phyloP scores from a whole-genome alignment of 257 asterid species.

The Solanum etuberosum region DNA sequence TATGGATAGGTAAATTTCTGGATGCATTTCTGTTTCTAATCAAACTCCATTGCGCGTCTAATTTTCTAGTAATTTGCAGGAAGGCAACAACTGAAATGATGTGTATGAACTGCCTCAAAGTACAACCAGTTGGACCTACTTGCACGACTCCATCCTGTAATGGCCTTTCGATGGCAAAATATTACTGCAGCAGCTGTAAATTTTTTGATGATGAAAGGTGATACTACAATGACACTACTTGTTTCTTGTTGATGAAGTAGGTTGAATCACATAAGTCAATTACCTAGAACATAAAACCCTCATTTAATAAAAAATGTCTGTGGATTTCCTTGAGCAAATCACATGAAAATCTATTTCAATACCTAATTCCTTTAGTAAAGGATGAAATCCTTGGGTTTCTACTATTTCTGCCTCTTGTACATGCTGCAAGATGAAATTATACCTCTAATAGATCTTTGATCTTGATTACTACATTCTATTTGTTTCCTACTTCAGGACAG shows the following conservation, averaged over 20 bases:
- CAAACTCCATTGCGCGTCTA: background rate
- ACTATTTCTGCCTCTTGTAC: background rate
- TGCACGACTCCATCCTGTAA: constrained; percentile 75
- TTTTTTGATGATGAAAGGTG: constrained; percentile 95
- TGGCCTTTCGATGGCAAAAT: constrained; percentile 76
- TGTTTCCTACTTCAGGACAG: constrained; percentile 42
- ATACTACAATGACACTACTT: background rate
- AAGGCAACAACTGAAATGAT: constrained; percentile 95
- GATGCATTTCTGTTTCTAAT: background rate
- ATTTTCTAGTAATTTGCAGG: constrained; percentile 32
- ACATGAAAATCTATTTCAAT: background rate
- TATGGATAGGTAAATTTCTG: constrained; percentile 66
- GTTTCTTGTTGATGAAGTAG: background rate
- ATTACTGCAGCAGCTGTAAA: constrained; percentile 92
- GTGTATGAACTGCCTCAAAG: constrained; percentile 88
- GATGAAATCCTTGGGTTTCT: background rate
- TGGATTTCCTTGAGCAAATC: background rate
- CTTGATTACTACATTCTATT: background rate
- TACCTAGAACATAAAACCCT: background rate
- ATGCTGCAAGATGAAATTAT: background rate
- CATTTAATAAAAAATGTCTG: background rate
- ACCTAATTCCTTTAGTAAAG: background rate
- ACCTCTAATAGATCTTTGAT: background rate
- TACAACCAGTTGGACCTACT: constrained; percentile 78
- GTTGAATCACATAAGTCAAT: background rate